Base-by-base conservation (phyloP, 208 protist species). In the Porcisia deanei region DNA sequence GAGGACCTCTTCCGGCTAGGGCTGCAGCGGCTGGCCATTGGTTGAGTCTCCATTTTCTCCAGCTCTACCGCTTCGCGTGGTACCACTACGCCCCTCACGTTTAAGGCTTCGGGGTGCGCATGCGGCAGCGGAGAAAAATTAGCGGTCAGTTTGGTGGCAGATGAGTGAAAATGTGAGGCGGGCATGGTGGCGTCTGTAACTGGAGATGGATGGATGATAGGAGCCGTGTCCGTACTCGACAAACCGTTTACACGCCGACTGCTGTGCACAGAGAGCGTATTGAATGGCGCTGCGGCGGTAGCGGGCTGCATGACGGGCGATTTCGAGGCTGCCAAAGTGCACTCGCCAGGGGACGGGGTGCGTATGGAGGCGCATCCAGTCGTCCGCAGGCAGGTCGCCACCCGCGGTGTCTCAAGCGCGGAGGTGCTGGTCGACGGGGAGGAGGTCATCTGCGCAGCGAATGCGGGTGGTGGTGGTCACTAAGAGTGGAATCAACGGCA, bases 191-290 rank as follows among this genome's bases (percentile, higher is more conserved):
- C 45, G n/a, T 43, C 59, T 2, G 14, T 47, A 1, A 61, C 61
- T n/a, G 61, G n/a, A 18, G 25, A 54, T 22, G 75, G 61, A 10
- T 30, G 52, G 14, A 70, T 34, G 2, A 63, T 49, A 1, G 65
- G 25, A 0, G 59, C 45, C 14, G 54, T 68, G 25, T 61, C 77
- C 0, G 37, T 22, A 5, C 5, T 55, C 1, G 58, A 22, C 20
- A 49, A 30, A 2, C 61, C 77, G 5, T 67, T 71, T 49, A 52
- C 66, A 47, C 73, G 66, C 77, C 77, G 77, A 39, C 70, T 73
- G 34, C 77, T 74, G 37, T 64, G 72, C 52, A 64, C 70, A 3
- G 72, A 65, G 9, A 72, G 67, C 2, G 58, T 65, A 6, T 47
- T 30, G 12, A 61, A 52, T 0, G 66, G 58, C 1, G 57, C 37